phyloP scores from a whole-genome alignment of 257 asterid species.

The Anisodus tanguticus region DNA sequence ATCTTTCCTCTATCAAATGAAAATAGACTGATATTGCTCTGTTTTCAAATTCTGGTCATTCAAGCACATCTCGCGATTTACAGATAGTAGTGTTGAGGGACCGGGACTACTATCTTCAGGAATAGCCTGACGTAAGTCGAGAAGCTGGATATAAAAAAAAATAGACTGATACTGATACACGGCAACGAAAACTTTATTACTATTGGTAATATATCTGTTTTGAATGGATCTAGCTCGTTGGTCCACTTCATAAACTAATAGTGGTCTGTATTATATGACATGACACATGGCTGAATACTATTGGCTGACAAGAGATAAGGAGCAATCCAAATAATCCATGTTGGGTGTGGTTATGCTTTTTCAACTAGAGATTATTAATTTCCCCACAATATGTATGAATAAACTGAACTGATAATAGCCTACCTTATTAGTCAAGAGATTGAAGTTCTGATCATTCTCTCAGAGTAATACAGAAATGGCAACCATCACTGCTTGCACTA shows the following conservation, averaged over 20 bases:
- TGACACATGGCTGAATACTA: not conserved
- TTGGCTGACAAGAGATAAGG: slow-evolving; percentile 20
- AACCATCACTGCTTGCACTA: slow-evolving; percentile 65
- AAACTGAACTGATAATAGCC: slow-evolving; percentile 3
- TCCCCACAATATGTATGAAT: not conserved
- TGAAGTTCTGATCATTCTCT: not conserved
- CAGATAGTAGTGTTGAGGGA: too few relatives aligned
- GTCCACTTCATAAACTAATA: not conserved
- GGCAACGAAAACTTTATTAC: not conserved
- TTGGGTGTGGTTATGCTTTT: slow-evolving; percentile 1
- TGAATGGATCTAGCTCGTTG: not conserved
- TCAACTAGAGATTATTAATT: not conserved
- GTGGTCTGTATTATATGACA: not conserved
- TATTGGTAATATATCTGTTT: not conserved
- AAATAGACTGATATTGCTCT: not conserved
- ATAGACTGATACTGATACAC: not conserved
- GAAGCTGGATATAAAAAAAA: not conserved
- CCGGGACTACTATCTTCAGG: too few relatives aligned
- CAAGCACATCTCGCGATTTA: too few relatives aligned
- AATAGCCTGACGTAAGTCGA: too few relatives aligned
- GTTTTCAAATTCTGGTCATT: too few relatives aligned
- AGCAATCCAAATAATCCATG: slow-evolving; percentile 29
- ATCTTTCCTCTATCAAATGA: not conserved
- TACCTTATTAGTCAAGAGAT: not conserved
- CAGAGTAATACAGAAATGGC: slow-evolving; percentile 50